A percentile compares a stretch with the other conserved stretches of the same genome.
phyloP scores from a whole-genome alignment of 2,329 filamentous ascomycete species.

The Alternaria tenuissima region DNA sequence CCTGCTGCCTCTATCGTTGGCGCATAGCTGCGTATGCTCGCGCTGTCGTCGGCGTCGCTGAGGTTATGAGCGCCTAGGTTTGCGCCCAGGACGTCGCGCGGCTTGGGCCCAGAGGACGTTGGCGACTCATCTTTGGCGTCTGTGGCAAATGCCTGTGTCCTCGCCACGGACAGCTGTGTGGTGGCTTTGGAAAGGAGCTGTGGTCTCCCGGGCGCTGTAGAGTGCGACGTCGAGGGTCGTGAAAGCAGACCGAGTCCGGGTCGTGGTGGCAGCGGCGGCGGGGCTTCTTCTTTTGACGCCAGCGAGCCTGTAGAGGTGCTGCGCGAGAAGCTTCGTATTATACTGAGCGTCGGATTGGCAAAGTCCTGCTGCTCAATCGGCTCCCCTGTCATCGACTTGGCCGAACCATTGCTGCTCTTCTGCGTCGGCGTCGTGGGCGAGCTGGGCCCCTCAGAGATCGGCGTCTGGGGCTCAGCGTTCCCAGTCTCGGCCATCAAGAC shows the following conservation, averaged over 20 bases:
- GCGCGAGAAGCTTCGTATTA: constrained; percentile 40
- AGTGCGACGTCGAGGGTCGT: constrained; percentile 52
- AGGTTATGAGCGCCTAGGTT: constrained; percentile 53
- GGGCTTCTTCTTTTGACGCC: constrained; percentile 55
- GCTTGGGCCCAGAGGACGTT: constrained; percentile 46
- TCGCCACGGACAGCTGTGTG: constrained; percentile 82
- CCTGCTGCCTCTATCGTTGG: constrained; percentile 69
- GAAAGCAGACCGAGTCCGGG: constrained; percentile 49
- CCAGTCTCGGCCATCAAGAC: constrained; percentile 41
- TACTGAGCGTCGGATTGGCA: constrained; percentile 43
- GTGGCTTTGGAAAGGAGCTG: constrained; percentile 72
- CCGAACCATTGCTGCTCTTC: constrained; percentile 42
- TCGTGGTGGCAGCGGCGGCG: constrained; percentile 66
- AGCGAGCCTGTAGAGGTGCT: constrained; percentile 37
- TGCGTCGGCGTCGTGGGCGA: constrained; percentile 47
- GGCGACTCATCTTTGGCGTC: constrained; percentile 37
- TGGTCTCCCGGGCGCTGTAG: constrained; percentile 53
- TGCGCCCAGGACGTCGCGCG: constrained; percentile 51
- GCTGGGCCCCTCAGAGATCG: constrained; percentile 23
- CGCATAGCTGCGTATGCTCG: constrained; percentile 72
- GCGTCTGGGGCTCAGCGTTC: constrained; percentile 34
- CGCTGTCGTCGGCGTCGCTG: constrained; percentile 69
- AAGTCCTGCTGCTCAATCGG: constrained; percentile 43
- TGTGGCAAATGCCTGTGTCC: constrained; percentile 77
- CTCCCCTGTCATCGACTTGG: constrained; percentile 25